Base-by-base conservation (phyloP, 768 basidiomycete genomes). In the Crassisporium funariophilum region DNA sequence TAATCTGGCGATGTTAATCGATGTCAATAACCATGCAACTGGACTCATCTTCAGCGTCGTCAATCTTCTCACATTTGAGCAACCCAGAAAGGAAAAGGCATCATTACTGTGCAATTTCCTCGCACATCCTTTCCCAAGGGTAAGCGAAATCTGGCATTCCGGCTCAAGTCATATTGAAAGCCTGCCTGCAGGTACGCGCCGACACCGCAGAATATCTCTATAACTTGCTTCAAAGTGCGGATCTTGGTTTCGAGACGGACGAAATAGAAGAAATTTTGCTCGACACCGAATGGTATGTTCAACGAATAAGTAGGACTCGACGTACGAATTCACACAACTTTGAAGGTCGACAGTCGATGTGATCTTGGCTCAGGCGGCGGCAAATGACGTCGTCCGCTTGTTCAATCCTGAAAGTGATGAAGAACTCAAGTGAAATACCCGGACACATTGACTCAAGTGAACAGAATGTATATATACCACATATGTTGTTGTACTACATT, bases 121-220 rank as follows among this genome's bases (percentile, higher is more conserved):
- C 42, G 68, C 71, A 2, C 94, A 98, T 65, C 72, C 77, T 42
- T 92, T 87, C 66, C 92, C 94, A 33, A 83, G 77, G 68, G 94
- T 93, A 59, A 60, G 75, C 21, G 49, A 39, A 46, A 53, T 51
- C 45, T 39, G 44, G 35, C 37, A 23, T 37, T 21, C 22, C 50
- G 34, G 35, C 33, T 51, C 42, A 56, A 31, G 45, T 27, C 25
- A 25, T 35, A 41, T 27, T 27, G 25, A 49, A 35, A 25, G 20
- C 31, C 6, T 46, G 25, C 29, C 15, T 25, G 21, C 54, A 95
- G 92, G 74, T 94, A 46, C 84, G 94, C 45, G 75, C 83, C 8
- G 82, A 84, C 49, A 83, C 89, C 1, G 89, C 91, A 2, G 94
- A 95, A 63, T 81, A 86, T 52, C 64, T 97, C 6, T 97, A 93